These are phyloP conservation scores for Comarum palustre DNA, from an alignment of 306 rosid genomes.

Conservation along the genomic window DNA sequence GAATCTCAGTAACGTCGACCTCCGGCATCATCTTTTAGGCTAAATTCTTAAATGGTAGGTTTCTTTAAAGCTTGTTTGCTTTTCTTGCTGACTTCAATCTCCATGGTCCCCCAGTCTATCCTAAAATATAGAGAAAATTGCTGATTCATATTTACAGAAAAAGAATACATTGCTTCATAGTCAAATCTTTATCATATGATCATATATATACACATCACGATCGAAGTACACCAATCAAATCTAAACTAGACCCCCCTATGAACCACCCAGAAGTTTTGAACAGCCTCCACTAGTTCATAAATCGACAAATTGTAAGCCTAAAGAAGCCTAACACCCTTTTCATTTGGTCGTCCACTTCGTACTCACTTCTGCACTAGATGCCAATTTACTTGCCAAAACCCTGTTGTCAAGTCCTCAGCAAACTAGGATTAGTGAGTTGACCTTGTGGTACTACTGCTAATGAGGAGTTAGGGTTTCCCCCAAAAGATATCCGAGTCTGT, in stretches of 20 bases:
- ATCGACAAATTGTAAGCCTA: not conserved
- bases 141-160: conserved; percentile 11
- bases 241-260: not conserved
- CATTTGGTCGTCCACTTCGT: not conserved
- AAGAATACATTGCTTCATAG: not conserved
- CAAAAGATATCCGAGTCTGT: conserved; percentile 65
- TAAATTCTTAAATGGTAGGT: not conserved
- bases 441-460: conserved; percentile 26
- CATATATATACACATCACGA: conserved; percentile 5
- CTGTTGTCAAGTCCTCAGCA: conserved; percentile 6
- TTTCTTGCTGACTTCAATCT: not conserved
- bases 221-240: conserved; percentile 5
- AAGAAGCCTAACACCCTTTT: not conserved
- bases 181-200: not conserved
- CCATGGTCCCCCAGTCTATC: not conserved
- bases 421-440: conserved; percentile 34
- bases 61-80: not conserved
- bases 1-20: conserved; percentile 2
- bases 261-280: conserved; percentile 5
- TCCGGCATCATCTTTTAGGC: not conserved
- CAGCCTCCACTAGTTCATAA: conserved; percentile 1
- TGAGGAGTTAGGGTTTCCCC: conserved; percentile 44
- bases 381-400: not conserved
- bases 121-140: not conserved
- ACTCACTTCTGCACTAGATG: not conserved